Percentiles rank a stretch among this genome's conserved stretches.
phyloP scores from a whole-genome alignment of 805 yeast genomes.

The Scheffersomyces coipomensis region DNA sequence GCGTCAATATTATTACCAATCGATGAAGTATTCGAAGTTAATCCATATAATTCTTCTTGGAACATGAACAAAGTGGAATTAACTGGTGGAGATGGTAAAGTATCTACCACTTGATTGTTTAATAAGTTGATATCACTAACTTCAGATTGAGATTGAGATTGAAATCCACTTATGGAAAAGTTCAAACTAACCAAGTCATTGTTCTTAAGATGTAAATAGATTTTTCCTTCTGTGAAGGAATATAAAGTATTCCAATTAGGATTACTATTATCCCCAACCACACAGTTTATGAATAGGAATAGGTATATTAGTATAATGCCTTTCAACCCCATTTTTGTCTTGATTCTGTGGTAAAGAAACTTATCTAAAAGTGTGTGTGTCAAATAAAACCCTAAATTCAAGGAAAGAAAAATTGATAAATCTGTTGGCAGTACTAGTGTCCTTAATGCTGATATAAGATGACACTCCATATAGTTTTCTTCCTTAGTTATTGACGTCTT shows the following conservation, averaged over 20 bases:
- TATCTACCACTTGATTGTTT: slow-evolving; percentile 18
- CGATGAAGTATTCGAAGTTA: slow-evolving; percentile 6
- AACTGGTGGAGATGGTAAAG: slow-evolving; percentile 29
- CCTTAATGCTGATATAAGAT: too few relatives aligned
- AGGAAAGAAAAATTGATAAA: too few relatives aligned
- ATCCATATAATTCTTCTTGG: slow-evolving; percentile 27
- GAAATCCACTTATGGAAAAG: slow-evolving; percentile 33
- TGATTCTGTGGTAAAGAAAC: too few relatives aligned
- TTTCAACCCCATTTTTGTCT: too few relatives aligned
- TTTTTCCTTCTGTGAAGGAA: slow-evolving; percentile 28
- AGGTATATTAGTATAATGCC: neutral
- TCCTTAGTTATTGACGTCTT: too few relatives aligned
- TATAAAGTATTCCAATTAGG: slow-evolving; percentile 33
- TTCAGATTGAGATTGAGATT: slow-evolving; percentile 4
- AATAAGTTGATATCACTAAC: slow-evolving; percentile 12
- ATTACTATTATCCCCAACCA: neutral
- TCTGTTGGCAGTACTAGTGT: too few relatives aligned
- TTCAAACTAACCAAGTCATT: slow-evolving; percentile 35
- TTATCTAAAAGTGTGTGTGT: too few relatives aligned
- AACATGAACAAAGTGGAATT: slow-evolving; percentile 30
- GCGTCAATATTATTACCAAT: slow-evolving; percentile 3
- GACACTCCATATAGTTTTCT: too few relatives aligned
- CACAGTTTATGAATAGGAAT: neutral
- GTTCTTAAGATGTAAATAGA: slow-evolving; percentile 34
- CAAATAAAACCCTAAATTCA: too few relatives aligned